A percentile compares a stretch with the other conserved stretches of the same genome.
Evolutionary conservation across 2,329 filamentous ascomycete genomes (phyloP).

Genomic region (Gaeumannomyces tritici): DNA sequence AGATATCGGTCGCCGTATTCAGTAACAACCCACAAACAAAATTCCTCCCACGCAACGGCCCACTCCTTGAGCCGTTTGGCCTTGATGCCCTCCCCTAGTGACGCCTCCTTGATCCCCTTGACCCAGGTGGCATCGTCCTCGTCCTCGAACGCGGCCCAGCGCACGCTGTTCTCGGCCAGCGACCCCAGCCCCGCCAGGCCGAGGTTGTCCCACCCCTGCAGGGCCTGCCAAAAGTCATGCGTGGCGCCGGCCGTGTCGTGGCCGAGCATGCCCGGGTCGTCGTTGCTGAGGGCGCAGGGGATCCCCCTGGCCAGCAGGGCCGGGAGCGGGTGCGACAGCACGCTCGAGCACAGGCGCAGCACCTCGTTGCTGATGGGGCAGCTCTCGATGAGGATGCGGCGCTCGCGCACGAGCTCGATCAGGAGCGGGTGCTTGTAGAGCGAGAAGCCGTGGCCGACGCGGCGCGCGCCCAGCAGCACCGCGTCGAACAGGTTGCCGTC

Average conservation of each 20-base stretch:
- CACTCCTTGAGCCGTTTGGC: constrained; percentile 68
- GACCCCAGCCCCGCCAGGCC: constrained; percentile 78
- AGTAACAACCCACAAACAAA: constrained; percentile 80
- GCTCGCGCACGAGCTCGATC: constrained; percentile 80
- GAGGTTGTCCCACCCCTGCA: constrained; percentile 87
- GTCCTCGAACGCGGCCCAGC: constrained; percentile 85
- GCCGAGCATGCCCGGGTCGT: constrained; percentile 82
- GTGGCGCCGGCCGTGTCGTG: constrained; percentile 75
- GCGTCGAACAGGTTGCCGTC: constrained; percentile 85
- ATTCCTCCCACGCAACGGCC: constrained; percentile 76
- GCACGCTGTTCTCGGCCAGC: constrained; percentile 84
- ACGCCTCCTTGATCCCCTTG: constrained; percentile 63
- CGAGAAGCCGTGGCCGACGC: constrained; percentile 84
- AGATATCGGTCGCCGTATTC: constrained; percentile 62
- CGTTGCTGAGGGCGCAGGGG: constrained; percentile 75
- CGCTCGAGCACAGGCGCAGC: constrained; percentile 14
- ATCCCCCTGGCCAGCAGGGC: constrained; percentile 80
- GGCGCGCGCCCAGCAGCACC: constrained; percentile 72
- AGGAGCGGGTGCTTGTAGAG: constrained; percentile 87
- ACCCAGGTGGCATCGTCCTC: constrained; percentile 61
- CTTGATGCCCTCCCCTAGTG: constrained; percentile 60
- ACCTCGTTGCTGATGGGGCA: constrained; percentile 86
- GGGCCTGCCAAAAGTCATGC: constrained; percentile 88
- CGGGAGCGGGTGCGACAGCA: constrained; percentile 51
- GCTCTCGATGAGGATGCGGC: constrained; percentile 77